These are phyloP conservation scores for Leccinum ochraceum DNA, from an alignment of 768 basidiomycete genomes.

Conservation along the genomic window DNA sequence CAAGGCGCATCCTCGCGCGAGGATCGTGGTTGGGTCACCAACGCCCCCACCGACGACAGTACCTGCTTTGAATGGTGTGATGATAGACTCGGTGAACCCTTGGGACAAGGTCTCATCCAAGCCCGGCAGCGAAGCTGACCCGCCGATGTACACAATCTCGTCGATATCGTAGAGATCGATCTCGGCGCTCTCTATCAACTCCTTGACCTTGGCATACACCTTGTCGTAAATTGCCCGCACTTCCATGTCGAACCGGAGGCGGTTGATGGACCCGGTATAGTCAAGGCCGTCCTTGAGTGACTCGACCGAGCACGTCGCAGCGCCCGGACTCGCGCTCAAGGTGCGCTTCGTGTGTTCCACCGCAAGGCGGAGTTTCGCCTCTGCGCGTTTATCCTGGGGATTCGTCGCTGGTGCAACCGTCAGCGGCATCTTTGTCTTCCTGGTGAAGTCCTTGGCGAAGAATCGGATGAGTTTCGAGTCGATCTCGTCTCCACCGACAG, in stretches of 20 bases:
- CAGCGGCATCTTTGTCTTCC: constrained; percentile 85
- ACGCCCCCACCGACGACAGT: constrained; percentile 71
- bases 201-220: constrained; percentile 50
- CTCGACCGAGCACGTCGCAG: constrained; percentile 91
- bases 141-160: constrained; percentile 81
- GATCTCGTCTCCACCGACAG: constrained; percentile 67
- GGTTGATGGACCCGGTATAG: constrained; percentile 71
- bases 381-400: constrained; percentile 73
- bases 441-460: constrained; percentile 95
- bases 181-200: constrained; percentile 51
- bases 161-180: constrained; percentile 70
- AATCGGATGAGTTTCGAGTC: constrained; percentile 84
- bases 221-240: constrained; percentile 59
- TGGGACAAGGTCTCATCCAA: constrained; percentile 58
- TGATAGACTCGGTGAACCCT: constrained; percentile 61
- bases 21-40: constrained; percentile 76
- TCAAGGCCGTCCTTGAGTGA: constrained; percentile 93
- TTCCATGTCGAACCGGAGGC: constrained; percentile 60
- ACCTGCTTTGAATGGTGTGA: constrained; percentile 65
- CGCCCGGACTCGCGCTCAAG: constrained; percentile 80
- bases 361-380: constrained; percentile 90
- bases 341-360: constrained; percentile 96
- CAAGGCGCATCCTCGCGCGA: constrained; percentile 74
- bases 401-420: constrained; percentile 60
- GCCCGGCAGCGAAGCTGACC: constrained; percentile 72